Evolutionary conservation across 441 rosid genomes (phyloP).

Genomic region (Erysimum cheiri): DNA sequence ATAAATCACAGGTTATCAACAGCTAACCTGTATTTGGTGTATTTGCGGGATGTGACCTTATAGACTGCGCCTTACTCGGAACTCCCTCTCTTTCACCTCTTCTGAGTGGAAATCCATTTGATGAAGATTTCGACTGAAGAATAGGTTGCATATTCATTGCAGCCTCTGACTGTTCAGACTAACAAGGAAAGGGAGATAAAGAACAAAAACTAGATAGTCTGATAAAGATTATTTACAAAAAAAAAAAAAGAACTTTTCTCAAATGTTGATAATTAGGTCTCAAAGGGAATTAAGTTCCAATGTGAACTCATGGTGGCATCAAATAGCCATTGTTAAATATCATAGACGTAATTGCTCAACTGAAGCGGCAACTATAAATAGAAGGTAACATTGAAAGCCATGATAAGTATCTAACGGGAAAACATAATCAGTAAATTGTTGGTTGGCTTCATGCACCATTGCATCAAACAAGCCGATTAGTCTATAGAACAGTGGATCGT

Average conservation of each 20-base stretch:
- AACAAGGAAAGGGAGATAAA: slow-evolving; percentile 17
- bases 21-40: slow-evolving; percentile 57
- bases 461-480: slow-evolving; percentile 26
- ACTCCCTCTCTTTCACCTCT: slow-evolving; percentile 72
- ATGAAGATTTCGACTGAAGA: slow-evolving; percentile 57
- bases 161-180: slow-evolving; percentile 44
- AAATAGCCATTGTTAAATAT: slow-evolving; percentile 19
- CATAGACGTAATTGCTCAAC: slow-evolving; percentile 15
- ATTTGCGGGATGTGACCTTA: slow-evolving; percentile 54
- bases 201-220: background rate
- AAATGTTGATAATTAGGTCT: slow-evolving; percentile 8
- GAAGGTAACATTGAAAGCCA: slow-evolving; percentile 9
- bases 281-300: slow-evolving; percentile 10
- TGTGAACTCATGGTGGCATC: slow-evolving; percentile 5
- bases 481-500: slow-evolving; percentile 1
- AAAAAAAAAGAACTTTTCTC: background rate
- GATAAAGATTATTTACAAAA: slow-evolving; percentile 3
- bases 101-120: slow-evolving; percentile 72
- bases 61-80: slow-evolving; percentile 60
- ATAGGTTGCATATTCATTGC: slow-evolving; percentile 69
- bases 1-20: slow-evolving; percentile 21
- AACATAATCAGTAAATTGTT: slow-evolving; percentile 11
- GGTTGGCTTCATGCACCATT: slow-evolving; percentile 19
- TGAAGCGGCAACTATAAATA: background rate
- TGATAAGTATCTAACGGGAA: background rate